phyloP scores from a whole-genome alignment of 805 yeast species.

The Hanseniaspora occidentalis region DNA sequence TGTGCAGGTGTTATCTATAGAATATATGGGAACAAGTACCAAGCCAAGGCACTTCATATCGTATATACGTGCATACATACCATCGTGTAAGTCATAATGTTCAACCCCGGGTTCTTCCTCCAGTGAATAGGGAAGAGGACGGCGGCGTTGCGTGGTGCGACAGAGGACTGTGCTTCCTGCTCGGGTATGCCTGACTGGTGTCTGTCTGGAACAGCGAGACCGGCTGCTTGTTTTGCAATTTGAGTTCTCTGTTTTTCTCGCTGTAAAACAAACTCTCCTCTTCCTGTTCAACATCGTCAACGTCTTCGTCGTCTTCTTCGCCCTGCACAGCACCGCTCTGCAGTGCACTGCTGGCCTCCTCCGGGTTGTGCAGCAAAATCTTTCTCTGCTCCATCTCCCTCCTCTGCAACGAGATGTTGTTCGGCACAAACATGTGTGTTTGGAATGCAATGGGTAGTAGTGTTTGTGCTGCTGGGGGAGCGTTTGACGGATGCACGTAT shows the following conservation, averaged over 20 bases:
- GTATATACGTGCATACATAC: background rate
- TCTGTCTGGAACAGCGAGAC: background rate
- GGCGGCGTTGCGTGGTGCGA: too few species aligned
- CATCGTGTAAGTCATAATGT: background rate
- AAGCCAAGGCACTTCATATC: too few species aligned
- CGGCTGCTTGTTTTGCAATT: background rate
- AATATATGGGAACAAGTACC: too few species aligned
- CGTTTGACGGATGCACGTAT: conserved; percentile 36
- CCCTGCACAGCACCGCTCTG: background rate
- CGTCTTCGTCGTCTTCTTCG: background rate
- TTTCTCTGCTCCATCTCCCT: background rate
- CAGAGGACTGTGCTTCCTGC: background rate
- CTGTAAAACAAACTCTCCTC: conserved; percentile 5
- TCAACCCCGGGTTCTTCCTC: background rate
- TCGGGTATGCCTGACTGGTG: too few species aligned
- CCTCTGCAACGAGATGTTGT: conserved; percentile 23
- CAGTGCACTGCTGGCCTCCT: background rate
- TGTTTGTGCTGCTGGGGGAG: conserved; percentile 48
- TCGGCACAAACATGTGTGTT: conserved; percentile 50
- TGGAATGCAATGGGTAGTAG: conserved; percentile 47
- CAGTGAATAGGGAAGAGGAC: background rate
- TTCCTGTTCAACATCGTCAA: conserved; percentile 4
- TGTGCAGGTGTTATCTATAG: too few species aligned
- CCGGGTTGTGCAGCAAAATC: background rate
- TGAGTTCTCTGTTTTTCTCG: background rate